Conservation (phyloP, 768 basidiomycete species). For the Crassisporium funariophilum region DNA sequence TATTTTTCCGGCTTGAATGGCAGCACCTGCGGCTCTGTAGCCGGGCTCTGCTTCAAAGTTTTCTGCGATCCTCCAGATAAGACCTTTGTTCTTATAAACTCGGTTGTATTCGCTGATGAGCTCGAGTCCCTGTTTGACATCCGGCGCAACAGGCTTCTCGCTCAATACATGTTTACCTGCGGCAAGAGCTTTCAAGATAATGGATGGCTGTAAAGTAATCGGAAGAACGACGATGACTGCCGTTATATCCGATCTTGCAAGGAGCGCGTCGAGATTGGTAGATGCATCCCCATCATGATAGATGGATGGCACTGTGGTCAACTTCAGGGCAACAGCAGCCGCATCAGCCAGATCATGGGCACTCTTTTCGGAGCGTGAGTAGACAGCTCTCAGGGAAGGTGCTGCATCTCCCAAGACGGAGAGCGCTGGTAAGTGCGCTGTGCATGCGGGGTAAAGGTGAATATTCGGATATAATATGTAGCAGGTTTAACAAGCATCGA, state of each 20-base stretch:
- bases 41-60: constrained; percentile 74
- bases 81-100: constrained; percentile 63
- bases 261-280: constrained; percentile 58
- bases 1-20: constrained; percentile 61
- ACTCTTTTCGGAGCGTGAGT: constrained; percentile 74
- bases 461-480: constrained; percentile 22
- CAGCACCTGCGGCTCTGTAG: constrained; percentile 45
- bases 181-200: constrained; percentile 62
- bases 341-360: constrained; percentile 53
- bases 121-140: constrained; percentile 61
- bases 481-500: constrained; percentile 4
- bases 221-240: constrained; percentile 79
- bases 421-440: constrained; percentile 82
- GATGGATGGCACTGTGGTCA: constrained; percentile 43
- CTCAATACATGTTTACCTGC: constrained; percentile 88
- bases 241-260: constrained; percentile 66
- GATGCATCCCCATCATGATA: constrained; percentile 57
- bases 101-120: constrained; percentile 69
- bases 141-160: constrained; percentile 84
- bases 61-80: constrained; percentile 84
- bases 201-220: constrained; percentile 69
- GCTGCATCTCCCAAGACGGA: constrained; percentile 48
- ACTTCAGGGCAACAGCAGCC: constrained; percentile 43
- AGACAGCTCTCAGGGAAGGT: constrained; percentile 63
- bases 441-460: constrained; percentile 23